Percentiles rank a stretch among this genome's conserved stretches.
Evolutionary conservation across 176 grass and related monocot species (phyloP).

Genomic region (Ensete ventricosum): DNA sequence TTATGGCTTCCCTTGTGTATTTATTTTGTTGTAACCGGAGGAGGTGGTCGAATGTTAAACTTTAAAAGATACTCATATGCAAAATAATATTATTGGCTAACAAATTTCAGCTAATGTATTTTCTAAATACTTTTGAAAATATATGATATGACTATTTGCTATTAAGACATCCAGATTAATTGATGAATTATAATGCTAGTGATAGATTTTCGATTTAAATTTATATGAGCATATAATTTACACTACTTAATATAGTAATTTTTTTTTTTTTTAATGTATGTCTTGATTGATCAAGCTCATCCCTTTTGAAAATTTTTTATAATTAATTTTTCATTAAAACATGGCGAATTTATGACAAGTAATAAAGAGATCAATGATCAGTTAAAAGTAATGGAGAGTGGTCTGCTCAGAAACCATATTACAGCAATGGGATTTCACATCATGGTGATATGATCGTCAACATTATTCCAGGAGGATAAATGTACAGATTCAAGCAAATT

Average conservation of each 20-base stretch:
- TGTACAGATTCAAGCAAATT: neutral
- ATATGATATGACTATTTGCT: too few relatives aligned
- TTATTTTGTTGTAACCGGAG: slow-evolving; percentile 26
- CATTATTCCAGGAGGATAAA: neutral
- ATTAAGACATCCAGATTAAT: too few relatives aligned
- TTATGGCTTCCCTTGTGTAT: neutral
- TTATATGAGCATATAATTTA: too few relatives aligned
- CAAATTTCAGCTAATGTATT: neutral
- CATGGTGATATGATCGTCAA: neutral
- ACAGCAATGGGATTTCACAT: neutral
- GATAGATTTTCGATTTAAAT: too few relatives aligned
- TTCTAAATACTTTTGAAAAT: neutral
- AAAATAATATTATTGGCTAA: slow-evolving; percentile 14
- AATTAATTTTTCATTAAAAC: neutral
- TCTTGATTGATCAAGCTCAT: neutral
- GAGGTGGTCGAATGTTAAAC: slow-evolving; percentile 23
- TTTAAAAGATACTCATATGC: slow-evolving; percentile 26
- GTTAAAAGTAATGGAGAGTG: neutral
- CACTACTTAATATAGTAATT: too few relatives aligned
- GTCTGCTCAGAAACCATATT: neutral
- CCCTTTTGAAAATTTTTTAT: neutral
- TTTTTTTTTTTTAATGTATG: too few relatives aligned
- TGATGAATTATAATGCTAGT: too few relatives aligned
- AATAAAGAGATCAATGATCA: neutral
- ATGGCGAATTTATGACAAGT: neutral